Percentiles rank a stretch among this genome's conserved stretches.
Evolutionary conservation across 2,329 filamentous ascomycete genomes (phyloP).

Genomic region (Fusarium pseudonygamai): DNA sequence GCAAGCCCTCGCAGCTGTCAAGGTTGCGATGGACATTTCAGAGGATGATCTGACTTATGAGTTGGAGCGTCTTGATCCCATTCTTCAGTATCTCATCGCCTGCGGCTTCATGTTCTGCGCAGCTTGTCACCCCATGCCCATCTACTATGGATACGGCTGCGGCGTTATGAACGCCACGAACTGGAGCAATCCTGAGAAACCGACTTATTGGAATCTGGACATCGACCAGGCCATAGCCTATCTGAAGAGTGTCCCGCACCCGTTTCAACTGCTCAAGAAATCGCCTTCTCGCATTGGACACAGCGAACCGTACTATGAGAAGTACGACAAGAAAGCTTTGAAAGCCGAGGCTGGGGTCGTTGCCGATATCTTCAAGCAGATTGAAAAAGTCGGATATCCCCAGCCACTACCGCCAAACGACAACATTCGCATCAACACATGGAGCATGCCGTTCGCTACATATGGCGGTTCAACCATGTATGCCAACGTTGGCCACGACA

Average conservation of each 20-base stretch:
- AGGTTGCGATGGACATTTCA: neutral
- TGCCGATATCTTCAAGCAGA: neutral
- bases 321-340: neutral
- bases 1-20: neutral
- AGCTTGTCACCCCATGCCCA: neutral
- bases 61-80: neutral
- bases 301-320: neutral
- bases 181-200: neutral
- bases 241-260: neutral
- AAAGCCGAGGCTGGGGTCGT: neutral
- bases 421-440: neutral
- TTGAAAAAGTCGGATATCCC: neutral
- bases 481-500: neutral
- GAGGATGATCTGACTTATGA: neutral
- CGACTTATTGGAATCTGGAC: neutral
- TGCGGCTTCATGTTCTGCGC: neutral
- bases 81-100: neutral
- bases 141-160: neutral
- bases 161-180: neutral
- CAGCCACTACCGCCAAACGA: neutral
- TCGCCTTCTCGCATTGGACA: neutral
- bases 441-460: neutral
- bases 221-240: neutral
- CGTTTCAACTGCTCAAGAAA: neutral
- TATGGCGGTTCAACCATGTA: neutral